Evolutionary conservation across 2,329 filamentous ascomycete species (phyloP).

Genomic region (Helotiales sp.): DNA sequence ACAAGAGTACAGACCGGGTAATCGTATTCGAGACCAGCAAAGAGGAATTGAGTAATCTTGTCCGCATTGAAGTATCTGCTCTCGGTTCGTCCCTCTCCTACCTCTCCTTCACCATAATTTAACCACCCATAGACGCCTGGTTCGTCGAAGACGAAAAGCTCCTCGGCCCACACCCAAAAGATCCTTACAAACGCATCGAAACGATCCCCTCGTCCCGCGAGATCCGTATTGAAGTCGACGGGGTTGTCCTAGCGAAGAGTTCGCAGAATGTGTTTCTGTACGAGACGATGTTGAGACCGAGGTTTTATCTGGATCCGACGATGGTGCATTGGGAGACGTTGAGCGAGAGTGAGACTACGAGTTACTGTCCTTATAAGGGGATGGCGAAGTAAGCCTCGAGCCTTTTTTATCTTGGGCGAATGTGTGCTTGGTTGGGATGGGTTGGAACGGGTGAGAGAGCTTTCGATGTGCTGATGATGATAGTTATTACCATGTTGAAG

Average conservation of each 20-base stretch:
- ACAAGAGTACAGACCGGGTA: conserved; percentile 22
- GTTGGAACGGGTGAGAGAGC: no score
- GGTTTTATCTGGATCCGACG: conserved; percentile 54
- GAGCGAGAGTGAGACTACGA: conserved; percentile 59
- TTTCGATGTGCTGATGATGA: conserved; percentile 7
- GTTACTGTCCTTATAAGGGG: conserved; percentile 71
- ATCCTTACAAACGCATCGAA: conserved; percentile 69
- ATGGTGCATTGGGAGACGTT: conserved; percentile 25
- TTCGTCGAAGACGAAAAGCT: conserved; percentile 65
- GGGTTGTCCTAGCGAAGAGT: conserved; percentile 53
- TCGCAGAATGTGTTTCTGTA: conserved; percentile 56
- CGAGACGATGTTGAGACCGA: conserved; percentile 63
- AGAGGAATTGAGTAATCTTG: conserved; percentile 20
- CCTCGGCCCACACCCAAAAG: conserved; percentile 64
- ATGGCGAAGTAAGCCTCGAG: conserved; percentile 59
- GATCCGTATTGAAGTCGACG: conserved; percentile 55
- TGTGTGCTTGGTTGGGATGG: no score
- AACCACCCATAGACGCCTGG: conserved; percentile 43
- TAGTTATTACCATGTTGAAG: conserved; percentile 54
- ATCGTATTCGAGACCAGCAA: conserved; percentile 8
- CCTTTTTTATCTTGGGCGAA: background rate
- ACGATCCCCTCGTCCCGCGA: conserved; percentile 59
- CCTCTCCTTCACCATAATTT: no score
- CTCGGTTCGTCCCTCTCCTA: conserved; percentile 20
- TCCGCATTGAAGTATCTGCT: conserved; percentile 29